These are phyloP conservation scores for Geotrichum aggregatum DNA, from an alignment of 1,139 yeast genomes.

Conservation along the genomic window DNA sequence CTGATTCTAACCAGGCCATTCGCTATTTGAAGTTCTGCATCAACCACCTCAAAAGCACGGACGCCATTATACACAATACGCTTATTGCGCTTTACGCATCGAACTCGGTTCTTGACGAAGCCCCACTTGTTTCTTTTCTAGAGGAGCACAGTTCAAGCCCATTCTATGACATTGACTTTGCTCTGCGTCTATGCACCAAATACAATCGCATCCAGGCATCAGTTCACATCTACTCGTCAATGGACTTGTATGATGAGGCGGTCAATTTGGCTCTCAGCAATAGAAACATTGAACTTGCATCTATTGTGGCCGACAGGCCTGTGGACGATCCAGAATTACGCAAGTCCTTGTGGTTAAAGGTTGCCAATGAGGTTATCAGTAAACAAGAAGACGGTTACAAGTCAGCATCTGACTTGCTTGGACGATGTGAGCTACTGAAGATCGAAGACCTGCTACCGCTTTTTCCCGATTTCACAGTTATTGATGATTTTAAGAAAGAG, in stretches of 20 bases:
- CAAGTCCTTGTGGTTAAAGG: constrained; percentile 69
- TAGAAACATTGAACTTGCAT: constrained; percentile 59
- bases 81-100: constrained; percentile 68
- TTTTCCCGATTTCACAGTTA: constrained; percentile 76
- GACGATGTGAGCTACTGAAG: constrained; percentile 54
- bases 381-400: constrained; percentile 26
- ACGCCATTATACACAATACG: constrained; percentile 61
- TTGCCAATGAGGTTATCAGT: constrained; percentile 55
- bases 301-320: constrained; percentile 52
- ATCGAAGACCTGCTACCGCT: constrained; percentile 81
- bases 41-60: constrained; percentile 48
- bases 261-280: constrained; percentile 64
- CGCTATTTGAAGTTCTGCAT: constrained; percentile 61
- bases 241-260: constrained; percentile 76
- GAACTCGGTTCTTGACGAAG: constrained; percentile 45
- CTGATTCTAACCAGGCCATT: constrained; percentile 57
- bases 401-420: constrained; percentile 44
- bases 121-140: constrained; percentile 49
- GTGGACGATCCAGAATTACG: constrained; percentile 48
- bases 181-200: constrained; percentile 67
- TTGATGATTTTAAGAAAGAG: constrained; percentile 80
- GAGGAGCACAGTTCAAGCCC: constrained; percentile 36
- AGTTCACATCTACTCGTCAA: constrained; percentile 61
- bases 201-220: constrained; percentile 60
- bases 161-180: constrained; percentile 64